phyloP scores from a whole-genome alignment of 768 basidiomycete species.

The Leucosporidium yakuticum region DNA sequence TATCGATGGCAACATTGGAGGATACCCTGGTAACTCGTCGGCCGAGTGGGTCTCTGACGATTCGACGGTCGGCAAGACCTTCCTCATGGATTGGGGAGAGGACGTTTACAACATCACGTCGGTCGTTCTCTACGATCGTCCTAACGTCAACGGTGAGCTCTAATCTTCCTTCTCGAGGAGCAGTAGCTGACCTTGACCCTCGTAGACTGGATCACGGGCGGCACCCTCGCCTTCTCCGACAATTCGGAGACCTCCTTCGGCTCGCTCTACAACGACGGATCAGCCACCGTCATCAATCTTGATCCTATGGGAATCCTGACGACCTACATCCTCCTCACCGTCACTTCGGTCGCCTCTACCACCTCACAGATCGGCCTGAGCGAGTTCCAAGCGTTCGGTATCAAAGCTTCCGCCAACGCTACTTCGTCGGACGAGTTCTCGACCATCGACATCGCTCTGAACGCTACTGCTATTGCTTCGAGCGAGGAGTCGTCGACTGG shows the following conservation, averaged over 20 bases:
- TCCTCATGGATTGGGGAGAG: constrained; percentile 11
- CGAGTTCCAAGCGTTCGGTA: constrained; percentile 15
- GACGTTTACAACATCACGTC: background rate
- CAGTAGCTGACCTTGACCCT: no score
- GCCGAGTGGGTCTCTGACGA: constrained; percentile 24
- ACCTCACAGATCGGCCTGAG: constrained; percentile 9
- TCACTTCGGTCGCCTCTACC: constrained; percentile 12
- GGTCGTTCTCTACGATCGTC: constrained; percentile 31
- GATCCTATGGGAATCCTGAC: constrained; percentile 14
- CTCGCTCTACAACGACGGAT: constrained; percentile 28
- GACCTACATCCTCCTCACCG: constrained; percentile 20
- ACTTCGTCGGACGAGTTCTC: background rate
- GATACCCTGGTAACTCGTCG: constrained; percentile 27
- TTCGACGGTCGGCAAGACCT: constrained; percentile 10
- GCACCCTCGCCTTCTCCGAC: constrained; percentile 16
- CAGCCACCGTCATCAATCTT: constrained; percentile 21
- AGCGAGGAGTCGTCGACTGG: background rate
- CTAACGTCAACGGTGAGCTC: background rate
- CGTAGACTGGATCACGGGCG: constrained; percentile 22
- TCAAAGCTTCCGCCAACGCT: background rate
- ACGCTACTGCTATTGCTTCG: constrained; percentile 19
- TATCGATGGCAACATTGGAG: constrained; percentile 27
- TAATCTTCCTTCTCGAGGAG: no score
- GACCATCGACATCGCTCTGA: background rate
- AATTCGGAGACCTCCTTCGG: constrained; percentile 6